A percentile compares a stretch with the other conserved stretches of the same genome.
phyloP scores from a whole-genome alignment of 176 grass and related monocot species.

The Tillandsia fasciculata region DNA sequence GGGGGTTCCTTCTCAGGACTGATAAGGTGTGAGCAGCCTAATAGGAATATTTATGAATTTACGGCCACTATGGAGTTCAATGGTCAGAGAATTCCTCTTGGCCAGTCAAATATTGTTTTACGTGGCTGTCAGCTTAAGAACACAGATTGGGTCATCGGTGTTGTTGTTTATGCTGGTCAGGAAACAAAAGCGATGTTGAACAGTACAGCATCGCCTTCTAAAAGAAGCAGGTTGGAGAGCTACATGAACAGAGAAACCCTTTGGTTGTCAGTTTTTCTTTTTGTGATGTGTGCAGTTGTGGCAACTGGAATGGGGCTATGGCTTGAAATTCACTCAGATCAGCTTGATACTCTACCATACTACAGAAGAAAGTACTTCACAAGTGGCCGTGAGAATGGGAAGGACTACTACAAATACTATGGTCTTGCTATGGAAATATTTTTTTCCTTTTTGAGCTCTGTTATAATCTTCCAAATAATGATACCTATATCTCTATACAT shows the following conservation, averaged over 20 bases:
- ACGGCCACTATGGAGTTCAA: slow-evolving; percentile 92
- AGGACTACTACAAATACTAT: slow-evolving; percentile 93
- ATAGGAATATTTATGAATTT: slow-evolving; percentile 98
- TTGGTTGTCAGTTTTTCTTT: slow-evolving; percentile 96
- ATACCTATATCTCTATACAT: slow-evolving; percentile 99
- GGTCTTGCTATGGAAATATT: slow-evolving; percentile 89
- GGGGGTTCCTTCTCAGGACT: slow-evolving; percentile 43
- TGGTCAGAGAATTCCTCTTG: slow-evolving; percentile 69
- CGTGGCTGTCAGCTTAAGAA: slow-evolving; percentile 98
- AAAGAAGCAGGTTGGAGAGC: slow-evolving; percentile 91
- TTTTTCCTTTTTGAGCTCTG: slow-evolving; percentile 99
- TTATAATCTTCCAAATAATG: slow-evolving; percentile 99
- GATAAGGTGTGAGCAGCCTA: slow-evolving; percentile 92
- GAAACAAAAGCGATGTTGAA: slow-evolving; percentile 99
- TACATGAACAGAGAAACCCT: slow-evolving; percentile 99
- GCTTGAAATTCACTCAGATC: slow-evolving; percentile 67
- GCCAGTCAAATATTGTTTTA: slow-evolving; percentile 92
- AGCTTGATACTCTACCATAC: slow-evolving; percentile 80
- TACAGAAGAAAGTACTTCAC: slow-evolving; percentile 92
- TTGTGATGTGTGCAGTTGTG: slow-evolving; percentile 87
- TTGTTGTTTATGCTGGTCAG: slow-evolving; percentile 96
- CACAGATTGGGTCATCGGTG: slow-evolving; percentile 83
- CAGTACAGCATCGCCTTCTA: slow-evolving; percentile 92
- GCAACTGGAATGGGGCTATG: slow-evolving; percentile 96
- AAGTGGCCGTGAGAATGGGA: slow-evolving; percentile 60